Evolutionary conservation across 2,329 filamentous ascomycete species (phyloP).

Genomic region (Venturia carpophila): DNA sequence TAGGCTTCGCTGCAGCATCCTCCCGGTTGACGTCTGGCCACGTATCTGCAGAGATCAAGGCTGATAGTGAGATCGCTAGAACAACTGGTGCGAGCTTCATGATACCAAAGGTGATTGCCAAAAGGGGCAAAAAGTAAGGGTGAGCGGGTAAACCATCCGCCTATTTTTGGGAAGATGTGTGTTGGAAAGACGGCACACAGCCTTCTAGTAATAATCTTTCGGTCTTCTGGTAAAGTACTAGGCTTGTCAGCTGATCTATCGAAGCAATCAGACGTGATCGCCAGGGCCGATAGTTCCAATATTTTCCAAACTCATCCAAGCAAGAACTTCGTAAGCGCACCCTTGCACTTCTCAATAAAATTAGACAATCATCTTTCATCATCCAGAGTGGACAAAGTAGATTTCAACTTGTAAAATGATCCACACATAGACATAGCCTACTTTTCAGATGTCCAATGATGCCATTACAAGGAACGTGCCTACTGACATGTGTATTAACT

Average conservation of each 20-base stretch:
- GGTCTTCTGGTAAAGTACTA: background rate
- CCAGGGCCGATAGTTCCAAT: background rate
- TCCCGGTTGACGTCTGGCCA: background rate
- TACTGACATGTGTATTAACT: background rate
- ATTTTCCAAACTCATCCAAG: background rate
- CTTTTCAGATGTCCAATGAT: background rate
- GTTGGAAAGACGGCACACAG: no score
- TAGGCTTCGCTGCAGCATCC: background rate
- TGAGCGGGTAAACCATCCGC: background rate
- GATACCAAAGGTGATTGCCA: background rate
- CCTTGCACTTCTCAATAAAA: background rate
- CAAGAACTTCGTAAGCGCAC: background rate
- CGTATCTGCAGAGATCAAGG: background rate
- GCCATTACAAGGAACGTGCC: background rate
- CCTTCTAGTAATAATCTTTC: background rate
- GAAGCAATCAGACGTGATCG: background rate
- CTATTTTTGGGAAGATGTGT: no score
- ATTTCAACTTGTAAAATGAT: background rate
- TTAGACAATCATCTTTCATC: background rate
- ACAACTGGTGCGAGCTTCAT: background rate
- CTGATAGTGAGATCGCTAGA: background rate
- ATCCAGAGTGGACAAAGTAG: background rate
- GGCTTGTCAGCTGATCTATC: background rate
- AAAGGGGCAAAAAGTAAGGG: background rate
- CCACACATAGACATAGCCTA: no score